Conservation (phyloP, 495 filamentous ascomycete genomes). For the Elasticomyces elasticus region DNA sequence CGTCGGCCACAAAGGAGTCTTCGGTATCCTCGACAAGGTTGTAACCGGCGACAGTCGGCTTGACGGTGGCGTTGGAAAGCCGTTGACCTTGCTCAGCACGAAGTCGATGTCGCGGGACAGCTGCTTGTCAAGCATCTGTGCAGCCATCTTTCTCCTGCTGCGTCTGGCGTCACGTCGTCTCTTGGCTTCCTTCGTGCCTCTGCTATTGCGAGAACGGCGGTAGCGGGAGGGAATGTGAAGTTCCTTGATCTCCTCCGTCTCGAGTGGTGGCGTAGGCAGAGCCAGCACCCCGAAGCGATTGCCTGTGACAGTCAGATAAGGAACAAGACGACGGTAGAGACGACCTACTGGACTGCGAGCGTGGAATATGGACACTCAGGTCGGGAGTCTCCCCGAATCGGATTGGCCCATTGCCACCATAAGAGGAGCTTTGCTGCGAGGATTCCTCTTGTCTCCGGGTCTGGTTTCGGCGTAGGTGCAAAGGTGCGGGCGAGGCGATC, state of each 20-base stretch:
- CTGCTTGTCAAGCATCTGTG: slow-evolving; percentile 17
- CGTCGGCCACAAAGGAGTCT: background rate
- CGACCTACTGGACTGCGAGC: slow-evolving; percentile 3
- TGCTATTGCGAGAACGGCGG: slow-evolving; percentile 9
- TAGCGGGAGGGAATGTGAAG: background rate
- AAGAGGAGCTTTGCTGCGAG: background rate
- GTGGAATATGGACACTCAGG: slow-evolving; percentile 16
- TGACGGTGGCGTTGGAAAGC: background rate
- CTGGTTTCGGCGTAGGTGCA: background rate
- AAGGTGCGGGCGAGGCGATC: background rate
- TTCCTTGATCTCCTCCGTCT: background rate
- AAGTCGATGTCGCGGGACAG: slow-evolving; percentile 16
- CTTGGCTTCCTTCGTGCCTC: slow-evolving; percentile 12
- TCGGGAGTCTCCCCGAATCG: background rate
- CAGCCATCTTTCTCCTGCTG: slow-evolving; percentile 2
- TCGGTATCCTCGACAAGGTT: background rate
- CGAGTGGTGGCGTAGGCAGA: background rate
- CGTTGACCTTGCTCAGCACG: slow-evolving; percentile 3
- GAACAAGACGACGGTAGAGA: background rate
- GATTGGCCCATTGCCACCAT: background rate
- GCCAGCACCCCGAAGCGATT: slow-evolving; percentile 18
- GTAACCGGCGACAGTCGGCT: background rate
- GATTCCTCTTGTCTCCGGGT: background rate
- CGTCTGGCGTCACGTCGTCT: slow-evolving; percentile 13
- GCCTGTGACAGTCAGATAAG: slow-evolving; percentile 7